Percentiles rank a stretch among this genome's conserved stretches.
Evolutionary conservation across 192 early-diverging fungal species (phyloP).

Genomic region (Lobosporangium transversale): DNA sequence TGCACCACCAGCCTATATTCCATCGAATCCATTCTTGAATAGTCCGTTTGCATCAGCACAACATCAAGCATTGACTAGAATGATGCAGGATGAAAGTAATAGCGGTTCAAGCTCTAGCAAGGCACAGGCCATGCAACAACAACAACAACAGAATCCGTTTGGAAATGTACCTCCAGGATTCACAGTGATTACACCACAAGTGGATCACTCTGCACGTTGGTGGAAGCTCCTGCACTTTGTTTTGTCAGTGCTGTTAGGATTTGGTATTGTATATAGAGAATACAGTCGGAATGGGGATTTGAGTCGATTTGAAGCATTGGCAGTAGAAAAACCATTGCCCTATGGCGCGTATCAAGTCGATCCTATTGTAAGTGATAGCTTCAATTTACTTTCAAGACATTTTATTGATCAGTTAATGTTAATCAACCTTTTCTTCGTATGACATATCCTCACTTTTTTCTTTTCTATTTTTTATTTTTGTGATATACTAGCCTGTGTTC

Average conservation of each 20-base stretch:
- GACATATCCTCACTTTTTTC: neutral
- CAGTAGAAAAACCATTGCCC: slow-evolving; percentile 32
- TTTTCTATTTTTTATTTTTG: slow-evolving; percentile 1
- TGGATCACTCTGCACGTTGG: slow-evolving; percentile 51
- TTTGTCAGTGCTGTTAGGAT: slow-evolving; percentile 53
- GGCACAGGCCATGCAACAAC: slow-evolving; percentile 14
- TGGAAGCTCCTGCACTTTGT: slow-evolving; percentile 65
- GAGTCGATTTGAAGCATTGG: slow-evolving; percentile 36
- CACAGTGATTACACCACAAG: slow-evolving; percentile 40
- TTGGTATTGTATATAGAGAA: slow-evolving; percentile 53
- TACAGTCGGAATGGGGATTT: slow-evolving; percentile 33
- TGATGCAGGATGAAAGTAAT: slow-evolving; percentile 28
- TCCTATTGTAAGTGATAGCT: slow-evolving; percentile 33
- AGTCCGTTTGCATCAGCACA: slow-evolving; percentile 29
- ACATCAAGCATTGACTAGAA: slow-evolving; percentile 30
- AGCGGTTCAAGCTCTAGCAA: slow-evolving; percentile 7
- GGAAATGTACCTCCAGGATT: slow-evolving; percentile 44
- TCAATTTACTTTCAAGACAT: no score
- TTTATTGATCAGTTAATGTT: no score
- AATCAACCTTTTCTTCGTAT: no score
- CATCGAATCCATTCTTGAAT: slow-evolving; percentile 33
- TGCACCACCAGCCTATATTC: slow-evolving; percentile 35
- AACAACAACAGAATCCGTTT: slow-evolving; percentile 20
- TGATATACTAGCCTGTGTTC: slow-evolving; percentile 54
- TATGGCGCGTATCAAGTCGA: slow-evolving; percentile 32